A percentile compares a stretch with the other conserved stretches of the same genome.
Evolutionary conservation across 148 eudicot species (phyloP).

Genomic region (Suaeda aralocaspica): DNA sequence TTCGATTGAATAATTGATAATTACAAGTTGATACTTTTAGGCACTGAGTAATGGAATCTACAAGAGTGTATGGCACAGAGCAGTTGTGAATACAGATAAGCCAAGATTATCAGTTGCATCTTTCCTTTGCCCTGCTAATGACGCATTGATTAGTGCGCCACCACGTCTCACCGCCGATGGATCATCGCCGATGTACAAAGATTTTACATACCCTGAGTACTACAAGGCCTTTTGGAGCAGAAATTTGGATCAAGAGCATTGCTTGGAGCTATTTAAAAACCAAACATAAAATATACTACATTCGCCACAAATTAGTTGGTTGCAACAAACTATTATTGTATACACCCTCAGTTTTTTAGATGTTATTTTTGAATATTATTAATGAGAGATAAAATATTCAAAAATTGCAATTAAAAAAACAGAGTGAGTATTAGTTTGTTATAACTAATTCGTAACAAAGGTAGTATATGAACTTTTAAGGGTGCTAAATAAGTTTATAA

Average conservation of each 20-base stretch:
- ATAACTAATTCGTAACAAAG: too few species aligned
- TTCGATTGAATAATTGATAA: not conserved
- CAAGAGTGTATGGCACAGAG: slow-evolving; percentile 90
- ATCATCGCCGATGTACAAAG: slow-evolving; percentile 40
- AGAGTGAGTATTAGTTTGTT: too few species aligned
- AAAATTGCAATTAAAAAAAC: too few species aligned
- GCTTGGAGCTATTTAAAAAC: slow-evolving; percentile 69
- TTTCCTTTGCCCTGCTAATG: slow-evolving; percentile 62
- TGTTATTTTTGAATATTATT: too few species aligned
- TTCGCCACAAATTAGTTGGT: too few species aligned
- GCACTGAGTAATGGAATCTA: slow-evolving; percentile 79
- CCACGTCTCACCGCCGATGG: slow-evolving; percentile 40
- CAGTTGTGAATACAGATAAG: slow-evolving; percentile 54
- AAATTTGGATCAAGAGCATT: slow-evolving; percentile 64
- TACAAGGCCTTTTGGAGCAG: slow-evolving; percentile 79
- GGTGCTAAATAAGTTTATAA: too few species aligned
- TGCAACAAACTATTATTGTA: too few species aligned
- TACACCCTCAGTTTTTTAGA: too few species aligned
- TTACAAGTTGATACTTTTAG: slow-evolving; percentile 24
- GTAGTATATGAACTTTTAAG: too few species aligned
- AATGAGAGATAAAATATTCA: too few species aligned
- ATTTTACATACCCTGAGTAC: slow-evolving; percentile 72
- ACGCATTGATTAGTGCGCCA: slow-evolving; percentile 68
- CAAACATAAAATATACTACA: too few species aligned
- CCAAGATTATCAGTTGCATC: slow-evolving; percentile 78